These are phyloP conservation scores for Echites panduratus DNA, from an alignment of 257 asterid species.

Conservation along the genomic window DNA sequence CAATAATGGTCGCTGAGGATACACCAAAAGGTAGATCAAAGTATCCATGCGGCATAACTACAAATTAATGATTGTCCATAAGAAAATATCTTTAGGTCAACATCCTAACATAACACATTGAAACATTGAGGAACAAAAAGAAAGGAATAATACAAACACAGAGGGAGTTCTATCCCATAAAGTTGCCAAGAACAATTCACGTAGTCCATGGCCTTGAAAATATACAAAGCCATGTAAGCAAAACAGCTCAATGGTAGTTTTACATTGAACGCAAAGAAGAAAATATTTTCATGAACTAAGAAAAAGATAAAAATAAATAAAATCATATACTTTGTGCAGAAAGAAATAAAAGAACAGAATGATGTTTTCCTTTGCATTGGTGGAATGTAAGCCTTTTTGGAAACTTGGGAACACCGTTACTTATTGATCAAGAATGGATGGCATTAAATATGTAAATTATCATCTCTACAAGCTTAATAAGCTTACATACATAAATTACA, in stretches of 20 bases:
- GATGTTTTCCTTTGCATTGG: background rate
- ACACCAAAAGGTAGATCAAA: constrained; percentile 77
- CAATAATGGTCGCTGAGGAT: constrained; percentile 93
- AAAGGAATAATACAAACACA: background rate
- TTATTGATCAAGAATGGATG: background rate
- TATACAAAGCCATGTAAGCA: background rate
- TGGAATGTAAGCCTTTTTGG: background rate
- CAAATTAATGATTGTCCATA: constrained; percentile 17
- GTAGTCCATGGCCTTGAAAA: background rate
- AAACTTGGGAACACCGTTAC: background rate
- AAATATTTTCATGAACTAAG: background rate
- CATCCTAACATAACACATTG: background rate
- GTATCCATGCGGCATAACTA: constrained; percentile 81
- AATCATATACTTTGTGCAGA: background rate
- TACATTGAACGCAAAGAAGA: background rate
- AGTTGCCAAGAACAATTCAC: background rate
- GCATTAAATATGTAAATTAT: too few relatives aligned
- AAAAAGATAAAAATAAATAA: background rate
- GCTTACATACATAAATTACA: background rate
- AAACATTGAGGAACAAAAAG: background rate
- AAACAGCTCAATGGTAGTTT: background rate
- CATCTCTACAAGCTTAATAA: background rate
- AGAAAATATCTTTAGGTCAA: constrained; percentile 4
- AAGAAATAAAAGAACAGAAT: background rate
- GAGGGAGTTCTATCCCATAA: background rate